Evolutionary conservation across 1,284 basidiomycete species (phyloP).

Genomic region (Filobasidium uniguttulatum): DNA sequence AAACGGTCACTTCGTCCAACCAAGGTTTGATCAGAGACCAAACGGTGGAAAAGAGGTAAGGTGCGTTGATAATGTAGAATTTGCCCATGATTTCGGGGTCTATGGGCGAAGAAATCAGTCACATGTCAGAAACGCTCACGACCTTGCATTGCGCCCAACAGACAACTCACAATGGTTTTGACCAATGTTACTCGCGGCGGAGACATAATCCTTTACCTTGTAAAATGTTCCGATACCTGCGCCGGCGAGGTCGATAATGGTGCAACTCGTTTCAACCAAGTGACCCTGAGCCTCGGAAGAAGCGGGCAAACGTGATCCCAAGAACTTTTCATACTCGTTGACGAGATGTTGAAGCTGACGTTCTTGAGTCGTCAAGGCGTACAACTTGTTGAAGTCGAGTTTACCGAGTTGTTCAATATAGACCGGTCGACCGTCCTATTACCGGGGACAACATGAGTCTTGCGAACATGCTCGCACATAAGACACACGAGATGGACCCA

Average conservation of each 20-base stretch:
- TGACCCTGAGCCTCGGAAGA: constrained; percentile 56
- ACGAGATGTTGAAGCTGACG: constrained; percentile 83
- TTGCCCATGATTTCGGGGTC: constrained; percentile 88
- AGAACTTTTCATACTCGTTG: constrained; percentile 84
- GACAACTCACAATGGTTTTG: constrained; percentile 61
- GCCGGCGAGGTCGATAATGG: constrained; percentile 81
- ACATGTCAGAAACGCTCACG: not conserved
- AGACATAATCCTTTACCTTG: constrained; percentile 84
- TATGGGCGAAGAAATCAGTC: not conserved
- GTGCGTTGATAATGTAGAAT: constrained; percentile 90
- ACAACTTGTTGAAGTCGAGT: constrained; percentile 73
- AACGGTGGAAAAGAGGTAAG: constrained; percentile 78
- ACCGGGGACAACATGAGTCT: not conserved
- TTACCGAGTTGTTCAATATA: constrained; percentile 90
- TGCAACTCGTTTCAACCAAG: constrained; percentile 94
- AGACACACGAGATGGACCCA: constrained; percentile 27
- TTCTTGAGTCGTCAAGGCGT: constrained; percentile 67
- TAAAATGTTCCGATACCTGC: constrained; percentile 76
- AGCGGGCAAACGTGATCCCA: constrained; percentile 65
- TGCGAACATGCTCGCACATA: not conserved
- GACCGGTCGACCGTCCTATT: constrained; percentile 80
- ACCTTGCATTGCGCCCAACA: too few species aligned
- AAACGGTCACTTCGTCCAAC: constrained; percentile 88
- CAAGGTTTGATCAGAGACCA: constrained; percentile 86
- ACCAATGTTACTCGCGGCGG: constrained; percentile 61